Evolutionary conservation across 2,329 filamentous ascomycete genomes (phyloP).

Genomic region (Penicillium oxalicum): DNA sequence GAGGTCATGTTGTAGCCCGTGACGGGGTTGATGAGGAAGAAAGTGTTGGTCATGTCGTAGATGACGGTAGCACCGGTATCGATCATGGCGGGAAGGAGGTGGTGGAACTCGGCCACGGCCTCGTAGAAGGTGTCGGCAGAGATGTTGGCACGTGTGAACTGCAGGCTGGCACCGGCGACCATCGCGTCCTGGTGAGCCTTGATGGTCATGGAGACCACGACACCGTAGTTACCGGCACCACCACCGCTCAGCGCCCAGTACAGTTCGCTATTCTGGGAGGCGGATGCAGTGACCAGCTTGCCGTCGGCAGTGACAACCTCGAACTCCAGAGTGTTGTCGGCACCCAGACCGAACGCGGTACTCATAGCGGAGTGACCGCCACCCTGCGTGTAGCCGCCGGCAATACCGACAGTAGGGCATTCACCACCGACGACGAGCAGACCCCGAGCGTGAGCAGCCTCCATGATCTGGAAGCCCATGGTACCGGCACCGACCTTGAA

Average conservation of each 20-base stretch:
- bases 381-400: slow-evolving; percentile 56
- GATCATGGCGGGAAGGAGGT: slow-evolving; percentile 46
- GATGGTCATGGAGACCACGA: slow-evolving; percentile 52
- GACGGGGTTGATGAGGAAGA: slow-evolving; percentile 43
- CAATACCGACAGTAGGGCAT: slow-evolving; percentile 51
- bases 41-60: slow-evolving; percentile 48
- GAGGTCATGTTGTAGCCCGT: slow-evolving; percentile 46
- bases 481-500: slow-evolving; percentile 52
- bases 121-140: slow-evolving; percentile 47
- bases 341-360: slow-evolving; percentile 52
- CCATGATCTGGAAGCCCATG: slow-evolving; percentile 46
- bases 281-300: slow-evolving; percentile 13
- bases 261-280: slow-evolving; percentile 14
- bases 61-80: slow-evolving; percentile 47
- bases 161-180: slow-evolving; percentile 42
- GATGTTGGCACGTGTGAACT: slow-evolving; percentile 32
- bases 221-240: slow-evolving; percentile 53
- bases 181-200: slow-evolving; percentile 44
- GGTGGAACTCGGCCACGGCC: slow-evolving; percentile 47
- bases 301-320: slow-evolving; percentile 36
- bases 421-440: slow-evolving; percentile 52
- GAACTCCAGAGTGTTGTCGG: slow-evolving; percentile 48
- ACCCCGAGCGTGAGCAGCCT: slow-evolving; percentile 41
- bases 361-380: slow-evolving; percentile 55
- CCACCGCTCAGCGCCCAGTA: slow-evolving; percentile 22